A percentile compares a stretch with the other conserved stretches of the same genome.
Evolutionary conservation across 148 eudicot species (phyloP).

Genomic region (Rhododendron ovatum): DNA sequence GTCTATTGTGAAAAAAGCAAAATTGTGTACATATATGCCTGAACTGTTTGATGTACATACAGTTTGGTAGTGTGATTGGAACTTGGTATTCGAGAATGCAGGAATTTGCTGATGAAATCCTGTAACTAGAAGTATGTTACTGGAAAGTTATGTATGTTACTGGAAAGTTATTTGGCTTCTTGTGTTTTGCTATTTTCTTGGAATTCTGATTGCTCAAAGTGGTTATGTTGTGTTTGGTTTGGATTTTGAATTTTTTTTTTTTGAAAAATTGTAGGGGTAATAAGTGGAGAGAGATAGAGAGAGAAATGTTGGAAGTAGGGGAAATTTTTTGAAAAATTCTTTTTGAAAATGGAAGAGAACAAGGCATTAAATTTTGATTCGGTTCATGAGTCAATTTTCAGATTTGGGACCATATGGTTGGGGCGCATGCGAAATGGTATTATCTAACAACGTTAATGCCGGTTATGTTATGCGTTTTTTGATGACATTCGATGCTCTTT

Average conservation of each 20-base stretch:
- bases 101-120: neutral
- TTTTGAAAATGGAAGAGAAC: too few relatives aligned
- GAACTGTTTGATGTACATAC: neutral
- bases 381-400: neutral
- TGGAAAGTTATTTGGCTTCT: neutral
- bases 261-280: too few relatives aligned
- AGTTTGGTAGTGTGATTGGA: neutral
- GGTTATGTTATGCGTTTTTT: neutral
- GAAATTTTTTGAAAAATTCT: too few relatives aligned
- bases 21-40: neutral
- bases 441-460: neutral
- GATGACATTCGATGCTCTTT: too few relatives aligned
- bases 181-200: neutral
- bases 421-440: neutral
- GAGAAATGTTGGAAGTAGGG: too few relatives aligned
- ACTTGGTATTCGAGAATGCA: neutral
- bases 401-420: neutral
- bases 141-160: neutral
- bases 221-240: too few relatives aligned
- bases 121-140: neutral
- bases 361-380: neutral
- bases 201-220: neutral
- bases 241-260: too few relatives aligned
- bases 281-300: too few relatives aligned
- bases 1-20: neutral